Evolutionary conservation across 169 alveolate species (phyloP), one percentile per base, ranked within the genome.

Genomic region (Eimeria mitis): DNA sequence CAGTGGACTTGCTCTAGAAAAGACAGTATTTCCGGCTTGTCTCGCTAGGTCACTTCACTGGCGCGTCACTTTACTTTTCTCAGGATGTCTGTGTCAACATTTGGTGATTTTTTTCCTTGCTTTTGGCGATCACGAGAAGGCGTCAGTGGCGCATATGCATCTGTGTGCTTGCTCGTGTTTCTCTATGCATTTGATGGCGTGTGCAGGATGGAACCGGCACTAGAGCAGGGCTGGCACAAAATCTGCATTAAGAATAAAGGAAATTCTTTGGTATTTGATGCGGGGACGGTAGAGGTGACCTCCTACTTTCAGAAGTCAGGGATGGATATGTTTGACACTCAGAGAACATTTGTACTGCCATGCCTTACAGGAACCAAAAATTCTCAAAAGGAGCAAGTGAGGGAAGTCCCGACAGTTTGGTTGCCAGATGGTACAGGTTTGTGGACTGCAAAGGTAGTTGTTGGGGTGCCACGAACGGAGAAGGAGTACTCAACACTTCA

Each of bases 391-490:
- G 54, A 75, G 25, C 56, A 76, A 68, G 90, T 68, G 44, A n/a
- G 78, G 70, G 89, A 68, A 34, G 21, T 49, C 25, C 92, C 92
- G 8, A 76, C 42, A n/a, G 94, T 92, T 14, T 92, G 94, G 92
- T 47, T 92, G 73, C 96, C 96, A 49, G 96, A 92, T 44, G 96
- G 96, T 21, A 92, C 89, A 61, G 96, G 96, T 23, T 63, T 59
- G 89, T 92, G 96, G 96, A 76, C 89, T 8, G 90, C 90, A 4
- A 37, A 25, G 81, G 47, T 91, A 16, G 68, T 87, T 65, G 92
- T 25, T 23, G 92, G 92, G 13, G 79, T 61, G 63, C 76, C 65
- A 49, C 85, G 89, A 40, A 54, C 88, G 4, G 61, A 40, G 40
- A 44, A 40, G 59, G 89, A 52, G 63, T 40, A 59, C 73, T 71